Percentiles rank a stretch among this genome's conserved stretches.
Evolutionary conservation across 768 basidiomycete species (phyloP).

Genomic region (Termitomyces sp.): DNA sequence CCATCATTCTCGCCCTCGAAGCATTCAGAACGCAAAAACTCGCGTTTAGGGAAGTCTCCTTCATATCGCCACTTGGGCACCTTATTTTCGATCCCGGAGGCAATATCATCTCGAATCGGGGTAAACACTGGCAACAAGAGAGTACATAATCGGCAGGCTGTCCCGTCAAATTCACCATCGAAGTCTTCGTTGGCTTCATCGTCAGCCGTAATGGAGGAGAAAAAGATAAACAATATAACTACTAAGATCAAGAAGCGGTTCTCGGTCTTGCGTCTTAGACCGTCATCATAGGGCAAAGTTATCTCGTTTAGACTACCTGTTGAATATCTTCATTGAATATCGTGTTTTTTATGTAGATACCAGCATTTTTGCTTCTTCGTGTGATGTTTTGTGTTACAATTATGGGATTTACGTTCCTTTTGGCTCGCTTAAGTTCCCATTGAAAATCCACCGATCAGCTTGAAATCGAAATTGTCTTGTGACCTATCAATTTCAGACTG

Average conservation of each 20-base stretch:
- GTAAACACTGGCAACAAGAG: slow-evolving; percentile 5
- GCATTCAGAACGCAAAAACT: neutral
- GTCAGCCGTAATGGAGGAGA: slow-evolving; percentile 6
- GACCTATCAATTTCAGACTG: neutral
- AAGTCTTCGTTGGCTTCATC: slow-evolving; percentile 8
- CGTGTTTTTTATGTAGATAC: neutral
- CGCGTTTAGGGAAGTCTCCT: slow-evolving; percentile 2
- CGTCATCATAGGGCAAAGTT: slow-evolving; percentile 4
- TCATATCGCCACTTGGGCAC: slow-evolving; percentile 9
- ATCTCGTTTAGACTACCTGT: neutral
- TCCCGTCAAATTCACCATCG: neutral
- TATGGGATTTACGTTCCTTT: neutral
- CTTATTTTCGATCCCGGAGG: slow-evolving; percentile 16
- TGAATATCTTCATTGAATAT: neutral
- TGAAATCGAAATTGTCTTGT: neutral
- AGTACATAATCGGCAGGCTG: neutral
- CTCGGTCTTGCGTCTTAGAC: slow-evolving; percentile 14
- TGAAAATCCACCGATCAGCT: neutral
- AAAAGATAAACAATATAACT: slow-evolving; percentile 5
- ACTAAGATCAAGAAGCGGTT: slow-evolving; percentile 20
- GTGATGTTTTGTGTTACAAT: neutral
- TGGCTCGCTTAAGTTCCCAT: neutral
- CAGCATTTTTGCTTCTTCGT: neutral
- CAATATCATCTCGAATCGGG: slow-evolving; percentile 16
- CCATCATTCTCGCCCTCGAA: slow-evolving; percentile 8